These are phyloP conservation scores for Exophiala bonariae DNA, from an alignment of 2,329 filamentous ascomycete genomes.

Conservation along the genomic window DNA sequence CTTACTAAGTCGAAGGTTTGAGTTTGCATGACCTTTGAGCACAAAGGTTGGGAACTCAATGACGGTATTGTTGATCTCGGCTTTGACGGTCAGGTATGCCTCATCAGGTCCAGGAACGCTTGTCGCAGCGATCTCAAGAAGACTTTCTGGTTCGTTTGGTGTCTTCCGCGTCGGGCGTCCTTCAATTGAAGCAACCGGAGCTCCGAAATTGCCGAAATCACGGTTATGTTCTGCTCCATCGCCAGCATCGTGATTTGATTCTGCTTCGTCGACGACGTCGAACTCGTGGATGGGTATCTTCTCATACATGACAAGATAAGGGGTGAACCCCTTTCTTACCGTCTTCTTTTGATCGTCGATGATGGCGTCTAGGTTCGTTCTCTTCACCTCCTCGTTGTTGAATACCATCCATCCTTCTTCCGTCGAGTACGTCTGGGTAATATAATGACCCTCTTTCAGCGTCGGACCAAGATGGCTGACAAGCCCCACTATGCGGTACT, in stretches of 20 bases:
- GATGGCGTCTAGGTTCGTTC: background rate
- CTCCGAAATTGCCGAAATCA: too few species aligned
- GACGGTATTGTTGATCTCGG: background rate
- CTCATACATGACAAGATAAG: slow-evolving; percentile 21
- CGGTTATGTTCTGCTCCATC: background rate
- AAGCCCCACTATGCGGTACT: slow-evolving; percentile 15
- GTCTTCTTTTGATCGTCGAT: background rate
- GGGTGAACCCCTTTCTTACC: slow-evolving; percentile 7
- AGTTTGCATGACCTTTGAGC: background rate
- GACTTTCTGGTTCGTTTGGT: background rate
- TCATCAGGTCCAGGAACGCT: background rate
- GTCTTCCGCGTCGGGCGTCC: too few species aligned
- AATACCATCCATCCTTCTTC: slow-evolving; percentile 9
- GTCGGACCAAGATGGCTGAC: slow-evolving; percentile 12
- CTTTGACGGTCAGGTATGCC: background rate
- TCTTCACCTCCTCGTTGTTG: slow-evolving; percentile 5
- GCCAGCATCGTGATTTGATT: background rate
- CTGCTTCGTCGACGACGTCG: slow-evolving; percentile 1
- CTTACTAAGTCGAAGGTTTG: too few species aligned
- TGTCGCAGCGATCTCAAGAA: background rate
- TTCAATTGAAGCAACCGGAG: too few species aligned
- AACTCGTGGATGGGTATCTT: background rate
- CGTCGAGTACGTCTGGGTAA: background rate
- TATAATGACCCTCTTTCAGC: slow-evolving; percentile 13
- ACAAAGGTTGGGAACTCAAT: slow-evolving; percentile 1